phyloP scores from a whole-genome alignment of 768 basidiomycete species.

The Mycena haematopus region DNA sequence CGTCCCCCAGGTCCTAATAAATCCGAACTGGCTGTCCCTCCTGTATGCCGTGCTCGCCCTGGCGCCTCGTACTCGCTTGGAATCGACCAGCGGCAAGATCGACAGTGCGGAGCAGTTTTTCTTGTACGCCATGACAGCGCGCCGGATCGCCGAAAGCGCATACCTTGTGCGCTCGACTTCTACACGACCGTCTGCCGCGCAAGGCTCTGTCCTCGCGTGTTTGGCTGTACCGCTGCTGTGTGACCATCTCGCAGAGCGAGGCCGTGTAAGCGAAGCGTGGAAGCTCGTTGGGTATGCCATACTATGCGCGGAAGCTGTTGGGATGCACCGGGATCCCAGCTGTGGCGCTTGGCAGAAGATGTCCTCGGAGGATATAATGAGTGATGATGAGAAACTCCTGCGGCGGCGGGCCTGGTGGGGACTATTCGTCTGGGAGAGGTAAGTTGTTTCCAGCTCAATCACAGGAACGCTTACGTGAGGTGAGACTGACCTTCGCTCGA shows the following conservation, averaged over 20 bases:
- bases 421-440: conserved; percentile 51
- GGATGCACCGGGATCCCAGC: conserved; percentile 52
- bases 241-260: conserved; percentile 52
- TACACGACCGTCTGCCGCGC: conserved; percentile 47
- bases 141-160: conserved; percentile 53
- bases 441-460: conserved; percentile 18
- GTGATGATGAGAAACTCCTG: conserved; percentile 46
- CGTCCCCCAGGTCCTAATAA: conserved; percentile 45
- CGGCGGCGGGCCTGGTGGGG: conserved; percentile 53
- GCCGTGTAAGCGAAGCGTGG: conserved; percentile 57
- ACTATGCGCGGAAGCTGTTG: conserved; percentile 47
- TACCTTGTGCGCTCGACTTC: conserved; percentile 43
- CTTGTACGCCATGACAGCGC: conserved; percentile 50
- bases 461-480: conserved; percentile 3
- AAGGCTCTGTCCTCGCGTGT: conserved; percentile 54
- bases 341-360: conserved; percentile 50
- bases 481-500: conserved; percentile 22
- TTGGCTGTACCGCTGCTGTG: conserved; percentile 53
- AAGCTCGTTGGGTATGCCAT: conserved; percentile 50
- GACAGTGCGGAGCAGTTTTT: conserved; percentile 41
- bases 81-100: conserved; percentile 18
- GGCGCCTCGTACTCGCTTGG: conserved; percentile 36
- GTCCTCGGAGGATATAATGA: conserved; percentile 35
- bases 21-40: conserved; percentile 57
- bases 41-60: conserved; percentile 56